Base-by-base conservation (phyloP, 257 asterid species). In the Rauvolfia tetraphylla region DNA sequence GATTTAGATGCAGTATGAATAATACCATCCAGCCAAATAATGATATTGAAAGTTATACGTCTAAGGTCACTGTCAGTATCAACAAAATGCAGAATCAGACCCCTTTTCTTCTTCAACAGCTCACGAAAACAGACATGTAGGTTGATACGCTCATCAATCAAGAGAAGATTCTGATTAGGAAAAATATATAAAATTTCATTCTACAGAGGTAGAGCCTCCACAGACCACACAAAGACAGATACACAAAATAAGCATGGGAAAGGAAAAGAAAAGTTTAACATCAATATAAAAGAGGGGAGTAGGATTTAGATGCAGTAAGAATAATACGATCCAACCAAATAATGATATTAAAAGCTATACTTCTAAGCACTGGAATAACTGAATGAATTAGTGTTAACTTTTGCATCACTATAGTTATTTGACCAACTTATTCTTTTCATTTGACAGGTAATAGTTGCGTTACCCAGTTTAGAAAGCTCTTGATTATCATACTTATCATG, bases 21-120 rank as follows among this genome's bases (percentile, higher is more conserved):
- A 39, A 20, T 18, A 36, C 7, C 29, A 25, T 12, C 13, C 4
- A 7, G 12, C 61, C 70, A 29, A 69, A 54, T 58, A 20, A 71
- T 39, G 44, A 33, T 63, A 68, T 11, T 18, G 70, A 56, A 20
- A 27, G 27, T n/a, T n/a, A n/a, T n/a, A n/a, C n/a, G n/a, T n/a
- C n/a, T n/a, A n/a, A n/a, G n/a, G n/a, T n/a, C n/a, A n/a, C 65
- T 44, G 10, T 74, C 53, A 75, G 48, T 39, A 8, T 72, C 76
- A 51, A 53, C 33, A 46, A 44, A 22, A 13, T 25, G 33, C 57
- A 69, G 36, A 69, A 72, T 31, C 65, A 72, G 34, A 48, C 65
- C 18, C 7, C 23, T 49, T 48, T 51, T 72, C 61, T 46, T 22
- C 66, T 49, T 51, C 31, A 5, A 59, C 48, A 56, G 36, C 34